These are phyloP conservation scores for Avena atlantica DNA, from an alignment of 176 grass and related monocot species.

Conservation along the genomic window DNA sequence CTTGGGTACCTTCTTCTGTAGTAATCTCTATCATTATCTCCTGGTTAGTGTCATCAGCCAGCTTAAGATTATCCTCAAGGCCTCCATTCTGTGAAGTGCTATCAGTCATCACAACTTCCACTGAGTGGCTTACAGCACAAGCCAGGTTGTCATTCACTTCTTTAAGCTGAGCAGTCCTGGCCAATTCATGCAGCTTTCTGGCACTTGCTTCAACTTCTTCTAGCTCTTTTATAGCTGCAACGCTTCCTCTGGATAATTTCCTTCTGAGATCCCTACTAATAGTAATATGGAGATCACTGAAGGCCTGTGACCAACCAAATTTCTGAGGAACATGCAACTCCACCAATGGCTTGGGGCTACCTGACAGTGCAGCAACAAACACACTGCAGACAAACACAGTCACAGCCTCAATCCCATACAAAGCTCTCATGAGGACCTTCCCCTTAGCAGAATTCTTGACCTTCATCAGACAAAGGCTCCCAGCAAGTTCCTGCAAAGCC, in stretches of 20 bases:
- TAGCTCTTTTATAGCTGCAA: conserved; percentile 67
- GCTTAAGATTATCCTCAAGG: neutral
- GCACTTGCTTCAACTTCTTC: conserved; percentile 61
- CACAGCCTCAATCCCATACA: conserved; percentile 75
- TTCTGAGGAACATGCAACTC: conserved; percentile 67
- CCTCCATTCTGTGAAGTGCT: conserved; percentile 5
- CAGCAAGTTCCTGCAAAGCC: conserved; percentile 59
- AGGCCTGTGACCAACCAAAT: conserved; percentile 75
- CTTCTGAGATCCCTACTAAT: conserved; percentile 58
- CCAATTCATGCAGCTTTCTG: conserved; percentile 52
- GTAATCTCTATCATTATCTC: conserved; percentile 2
- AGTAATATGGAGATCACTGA: conserved; percentile 56
- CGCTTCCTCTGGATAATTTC: conserved; percentile 33
- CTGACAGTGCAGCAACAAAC: conserved; percentile 55
- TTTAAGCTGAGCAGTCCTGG: conserved; percentile 29
- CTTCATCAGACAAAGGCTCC: conserved; percentile 65
- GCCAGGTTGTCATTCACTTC: conserved; percentile 39
- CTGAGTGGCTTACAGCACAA: conserved; percentile 30
- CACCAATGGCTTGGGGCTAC: conserved; percentile 55
- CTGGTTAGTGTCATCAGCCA: neutral
- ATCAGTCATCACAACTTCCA: conserved; percentile 14
- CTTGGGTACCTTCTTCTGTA: conserved; percentile 9
- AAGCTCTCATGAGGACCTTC: conserved; percentile 69
- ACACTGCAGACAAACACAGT: conserved; percentile 65
- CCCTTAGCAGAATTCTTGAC: conserved; percentile 82